Evolutionary conservation across 176 grass and related monocot genomes (phyloP), one percentile per base, ranked within the genome.

Genomic region (Miscanthus lutarioriparius): DNA sequence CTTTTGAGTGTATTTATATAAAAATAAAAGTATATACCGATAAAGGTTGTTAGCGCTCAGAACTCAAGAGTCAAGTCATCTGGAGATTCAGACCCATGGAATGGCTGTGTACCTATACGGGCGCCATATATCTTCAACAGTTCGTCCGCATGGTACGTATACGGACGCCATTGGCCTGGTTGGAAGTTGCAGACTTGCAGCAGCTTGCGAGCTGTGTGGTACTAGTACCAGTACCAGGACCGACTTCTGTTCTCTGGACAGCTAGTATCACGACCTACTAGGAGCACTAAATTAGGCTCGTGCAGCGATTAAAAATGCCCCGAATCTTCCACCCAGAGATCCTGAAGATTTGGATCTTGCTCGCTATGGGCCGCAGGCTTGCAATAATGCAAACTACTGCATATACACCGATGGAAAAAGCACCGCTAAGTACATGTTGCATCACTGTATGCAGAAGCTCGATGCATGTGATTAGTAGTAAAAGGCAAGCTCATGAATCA

Each of bases 301-400:
- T 66, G 41, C 26, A 12, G 37, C 41, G 66, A 78, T 53, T 65
- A 61, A 87, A 79, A 76, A 49, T 30, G 72, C 59, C 5, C 19
- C 71, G 25, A 56, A 82, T 82, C 78, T 82, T 86, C 72, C 41
- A 82, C 62, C 36, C 14, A 65, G 30, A 77, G 64, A 82, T 82
- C 88, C 77, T 45, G 26, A 76, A 76, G 70, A 85, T 81, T 64
- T 81, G 87, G 82, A 81, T 89, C 87, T 81, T 86, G 78, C 13
- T 48, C 72, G 68, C 36, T 8, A 44, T 22, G 66, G 26, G 44
- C 79, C n/a, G n/a, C n/a, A 33, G 39, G 40, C 35, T 67, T 84
- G 67, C 65, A 78, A 78, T 78, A 88, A 78, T 64, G 70, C 85
- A 45, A 38, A 19, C 32, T 69, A n/a, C 35, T 48, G 41, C 37